Conservation (phyloP, 2,329 filamentous ascomycete species). For the Fusarium metavorans region DNA sequence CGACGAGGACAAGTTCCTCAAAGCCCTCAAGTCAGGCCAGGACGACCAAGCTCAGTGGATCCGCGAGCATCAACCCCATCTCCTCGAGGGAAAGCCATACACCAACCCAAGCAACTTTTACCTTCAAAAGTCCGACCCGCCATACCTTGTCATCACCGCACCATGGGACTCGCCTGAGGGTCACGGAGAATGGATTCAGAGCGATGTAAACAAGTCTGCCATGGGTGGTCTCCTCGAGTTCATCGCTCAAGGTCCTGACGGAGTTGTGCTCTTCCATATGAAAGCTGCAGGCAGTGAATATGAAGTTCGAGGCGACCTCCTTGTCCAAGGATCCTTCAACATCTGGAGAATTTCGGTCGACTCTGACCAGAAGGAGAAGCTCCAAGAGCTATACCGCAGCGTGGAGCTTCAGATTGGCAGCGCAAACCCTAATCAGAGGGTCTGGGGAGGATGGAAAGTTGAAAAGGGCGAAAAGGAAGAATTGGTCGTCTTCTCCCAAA, state of each 20-base stretch:
- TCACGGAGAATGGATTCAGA: conserved; percentile 59
- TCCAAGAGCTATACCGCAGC: conserved; percentile 50
- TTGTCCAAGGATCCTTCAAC: conserved; percentile 47
- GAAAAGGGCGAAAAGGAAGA: conserved; percentile 54
- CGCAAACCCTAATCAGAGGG: conserved; percentile 45
- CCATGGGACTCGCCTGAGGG: conserved; percentile 58
- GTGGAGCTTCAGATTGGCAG: conserved; percentile 48
- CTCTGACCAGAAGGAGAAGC: conserved; percentile 46
- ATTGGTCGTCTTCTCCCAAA: conserved; percentile 55
- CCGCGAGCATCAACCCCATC: conserved; percentile 50
- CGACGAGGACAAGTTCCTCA: conserved; percentile 49
- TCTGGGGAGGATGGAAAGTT: conserved; percentile 57
- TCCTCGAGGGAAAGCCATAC: conserved; percentile 46
- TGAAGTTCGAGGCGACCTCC: conserved; percentile 43
- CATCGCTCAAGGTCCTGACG: conserved; percentile 48
- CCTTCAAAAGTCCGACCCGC: conserved; percentile 51
- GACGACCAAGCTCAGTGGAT: conserved; percentile 56
- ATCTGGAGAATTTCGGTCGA: conserved; percentile 52
- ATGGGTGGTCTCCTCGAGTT: conserved; percentile 50
- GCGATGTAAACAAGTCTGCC: conserved; percentile 53
- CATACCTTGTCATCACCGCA: conserved; percentile 57
- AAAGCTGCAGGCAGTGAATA: conserved; percentile 45
- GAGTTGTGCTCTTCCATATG: conserved; percentile 57
- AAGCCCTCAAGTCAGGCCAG: conserved; percentile 48
- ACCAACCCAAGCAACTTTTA: conserved; percentile 52